Evolutionary conservation across 169 alveolate species (phyloP).

Genomic region (Plasmodium adleri): DNA sequence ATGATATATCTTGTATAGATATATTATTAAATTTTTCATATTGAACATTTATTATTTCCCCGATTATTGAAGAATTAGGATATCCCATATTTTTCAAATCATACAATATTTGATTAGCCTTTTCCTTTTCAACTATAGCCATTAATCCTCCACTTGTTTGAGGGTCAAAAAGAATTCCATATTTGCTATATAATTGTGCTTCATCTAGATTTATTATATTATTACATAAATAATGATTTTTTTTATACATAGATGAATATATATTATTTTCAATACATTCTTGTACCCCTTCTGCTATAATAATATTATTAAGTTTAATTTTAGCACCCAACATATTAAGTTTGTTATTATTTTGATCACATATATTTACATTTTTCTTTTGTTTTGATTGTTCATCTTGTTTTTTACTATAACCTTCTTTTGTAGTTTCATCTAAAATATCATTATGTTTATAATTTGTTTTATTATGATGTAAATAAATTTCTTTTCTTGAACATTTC

Average conservation of each 20-base stretch:
- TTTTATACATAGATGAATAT: constrained; percentile 75
- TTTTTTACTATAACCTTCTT: neutral
- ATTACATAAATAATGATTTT: constrained; percentile 76
- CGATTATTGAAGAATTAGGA: constrained; percentile 50
- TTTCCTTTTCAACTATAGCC: constrained; percentile 67
- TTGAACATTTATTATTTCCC: constrained; percentile 76
- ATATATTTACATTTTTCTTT: neutral
- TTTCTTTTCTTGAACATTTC: constrained; percentile 68
- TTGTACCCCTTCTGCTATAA: constrained; percentile 70
- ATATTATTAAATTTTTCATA: constrained; percentile 33
- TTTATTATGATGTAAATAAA: constrained; percentile 13
- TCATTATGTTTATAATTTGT: neutral
- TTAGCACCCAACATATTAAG: constrained; percentile 57
- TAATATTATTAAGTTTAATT: constrained; percentile 37
- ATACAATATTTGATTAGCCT: constrained; percentile 25
- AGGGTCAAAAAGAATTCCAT: constrained; percentile 76
- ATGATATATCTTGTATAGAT: constrained; percentile 23
- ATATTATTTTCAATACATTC: constrained; percentile 72
- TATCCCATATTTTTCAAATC: constrained; percentile 74
- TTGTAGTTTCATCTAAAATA: neutral
- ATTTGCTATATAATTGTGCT: constrained; percentile 33
- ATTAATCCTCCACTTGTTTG: constrained; percentile 77
- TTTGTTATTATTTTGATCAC: neutral
- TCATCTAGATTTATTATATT: constrained; percentile 74
- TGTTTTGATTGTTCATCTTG: neutral